Evolutionary conservation across 495 filamentous ascomycete species (phyloP).

Genomic region (Neurospora tetraspora): DNA sequence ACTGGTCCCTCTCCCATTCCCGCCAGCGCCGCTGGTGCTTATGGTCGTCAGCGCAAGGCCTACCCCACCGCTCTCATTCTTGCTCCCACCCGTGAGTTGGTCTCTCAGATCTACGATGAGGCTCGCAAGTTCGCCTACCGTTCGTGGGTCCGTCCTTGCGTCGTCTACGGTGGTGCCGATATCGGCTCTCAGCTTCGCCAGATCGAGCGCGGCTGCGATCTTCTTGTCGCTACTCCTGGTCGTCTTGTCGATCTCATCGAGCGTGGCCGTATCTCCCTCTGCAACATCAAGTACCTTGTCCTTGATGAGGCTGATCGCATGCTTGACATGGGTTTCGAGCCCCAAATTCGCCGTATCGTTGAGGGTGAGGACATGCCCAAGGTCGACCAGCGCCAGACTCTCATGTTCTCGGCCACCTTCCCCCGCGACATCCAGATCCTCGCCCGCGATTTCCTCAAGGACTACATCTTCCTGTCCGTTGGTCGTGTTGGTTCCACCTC

Average conservation of each 20-base stretch:
- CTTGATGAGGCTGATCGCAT: slow-evolving; percentile 99
- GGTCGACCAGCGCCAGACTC: slow-evolving; percentile 79
- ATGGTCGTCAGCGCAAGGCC: slow-evolving; percentile 83
- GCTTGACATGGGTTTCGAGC: slow-evolving; percentile 99
- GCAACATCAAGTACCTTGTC: slow-evolving; percentile 98
- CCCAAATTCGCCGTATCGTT: slow-evolving; percentile 96
- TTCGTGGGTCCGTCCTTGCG: slow-evolving; percentile 96
- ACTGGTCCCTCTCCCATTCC: slow-evolving; percentile 68
- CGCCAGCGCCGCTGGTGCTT: slow-evolving; percentile 51
- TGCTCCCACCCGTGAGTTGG: slow-evolving; percentile 93
- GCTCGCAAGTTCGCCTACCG: slow-evolving; percentile 96
- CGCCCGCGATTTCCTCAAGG: slow-evolving; percentile 92
- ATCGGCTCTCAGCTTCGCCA: slow-evolving; percentile 93
- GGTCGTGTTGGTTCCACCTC: slow-evolving; percentile 99
- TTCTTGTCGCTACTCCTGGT: slow-evolving; percentile 93
- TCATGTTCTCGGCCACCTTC: slow-evolving; percentile 99
- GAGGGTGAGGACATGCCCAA: slow-evolving; percentile 96
- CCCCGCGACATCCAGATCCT: slow-evolving; percentile 98
- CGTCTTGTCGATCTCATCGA: slow-evolving; percentile 96
- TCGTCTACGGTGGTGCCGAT: slow-evolving; percentile 98
- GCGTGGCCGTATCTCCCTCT: slow-evolving; percentile 91
- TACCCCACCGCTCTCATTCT: slow-evolving; percentile 92
- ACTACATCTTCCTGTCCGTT: slow-evolving; percentile 97
- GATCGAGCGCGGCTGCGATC: slow-evolving; percentile 95
- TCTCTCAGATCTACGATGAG: slow-evolving; percentile 97